Percentiles rank a stretch among this genome's conserved stretches.
Evolutionary conservation across 306 rosid species (phyloP).

Genomic region (Aeschynomene evenia): DNA sequence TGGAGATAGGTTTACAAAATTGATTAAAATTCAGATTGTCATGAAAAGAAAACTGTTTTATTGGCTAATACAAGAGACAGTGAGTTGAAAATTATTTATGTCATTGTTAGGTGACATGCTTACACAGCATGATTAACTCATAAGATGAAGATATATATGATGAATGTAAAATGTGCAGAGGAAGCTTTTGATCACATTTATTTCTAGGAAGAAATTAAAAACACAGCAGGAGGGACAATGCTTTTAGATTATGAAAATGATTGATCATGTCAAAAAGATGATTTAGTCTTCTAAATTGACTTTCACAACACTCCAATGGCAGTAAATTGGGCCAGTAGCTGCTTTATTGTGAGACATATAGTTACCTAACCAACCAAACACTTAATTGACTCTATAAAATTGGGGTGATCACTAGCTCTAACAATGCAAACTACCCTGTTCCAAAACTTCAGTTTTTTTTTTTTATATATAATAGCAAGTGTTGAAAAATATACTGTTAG

Average conservation of each 20-base stretch:
- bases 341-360: slow-evolving; percentile 13
- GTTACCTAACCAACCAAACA: slow-evolving; percentile 35
- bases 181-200: background rate
- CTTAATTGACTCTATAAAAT: background rate
- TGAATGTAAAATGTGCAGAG: background rate
- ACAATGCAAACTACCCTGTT: background rate
- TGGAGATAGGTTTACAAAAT: background rate
- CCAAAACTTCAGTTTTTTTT: background rate
- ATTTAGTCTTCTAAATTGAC: slow-evolving; percentile 25
- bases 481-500: background rate
- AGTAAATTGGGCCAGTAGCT: slow-evolving; percentile 21
- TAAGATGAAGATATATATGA: background rate
- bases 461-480: background rate
- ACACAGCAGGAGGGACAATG: too few species aligned
- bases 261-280: background rate
- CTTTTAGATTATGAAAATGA: slow-evolving; percentile 2
- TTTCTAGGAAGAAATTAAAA: background rate
- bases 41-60: background rate
- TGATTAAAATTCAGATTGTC: background rate
- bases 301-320: slow-evolving; percentile 34
- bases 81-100: background rate
- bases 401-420: background rate
- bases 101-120: slow-evolving; percentile 19
- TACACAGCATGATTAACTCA: background rate
- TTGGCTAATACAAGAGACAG: background rate